A percentile compares a stretch with the other conserved stretches of the same genome.
These are phyloP conservation scores for Triadica sebifera DNA, from an alignment of 345 rosid genomes.

Conservation along the genomic window DNA sequence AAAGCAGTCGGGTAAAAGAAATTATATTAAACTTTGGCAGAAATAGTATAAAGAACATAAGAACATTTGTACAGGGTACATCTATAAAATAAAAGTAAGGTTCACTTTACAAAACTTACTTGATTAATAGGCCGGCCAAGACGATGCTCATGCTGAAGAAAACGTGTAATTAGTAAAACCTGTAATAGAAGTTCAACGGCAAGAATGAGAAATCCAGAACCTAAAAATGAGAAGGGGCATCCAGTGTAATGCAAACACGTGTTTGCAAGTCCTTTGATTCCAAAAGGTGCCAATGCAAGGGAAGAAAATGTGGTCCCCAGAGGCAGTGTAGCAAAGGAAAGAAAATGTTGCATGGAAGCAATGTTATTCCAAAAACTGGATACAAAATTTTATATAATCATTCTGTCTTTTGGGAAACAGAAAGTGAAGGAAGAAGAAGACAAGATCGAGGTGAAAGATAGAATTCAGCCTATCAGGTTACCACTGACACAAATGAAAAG, in stretches of 20 bases:
- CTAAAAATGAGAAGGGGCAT: not conserved
- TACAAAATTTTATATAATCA: not conserved
- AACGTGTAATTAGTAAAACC: slow-evolving; percentile 84
- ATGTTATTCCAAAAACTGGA: not conserved
- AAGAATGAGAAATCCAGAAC: slow-evolving; percentile 7
- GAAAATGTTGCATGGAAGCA: not conserved
- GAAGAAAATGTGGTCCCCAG: not conserved
- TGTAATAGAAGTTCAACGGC: slow-evolving; percentile 29
- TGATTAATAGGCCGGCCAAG: slow-evolving; percentile 81
- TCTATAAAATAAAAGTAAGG: not conserved
- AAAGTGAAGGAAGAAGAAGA: not conserved
- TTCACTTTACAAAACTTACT: slow-evolving; percentile 36
- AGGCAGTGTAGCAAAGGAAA: too few relatives aligned
- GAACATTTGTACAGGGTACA: not conserved
- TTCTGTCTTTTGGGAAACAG: not conserved
- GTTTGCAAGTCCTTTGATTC: not conserved
- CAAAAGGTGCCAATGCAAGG: not conserved
- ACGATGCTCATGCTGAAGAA: slow-evolving; percentile 95
- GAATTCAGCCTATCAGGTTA: not conserved
- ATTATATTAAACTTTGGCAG: not conserved
- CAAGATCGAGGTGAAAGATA: not conserved
- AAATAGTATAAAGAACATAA: not conserved
- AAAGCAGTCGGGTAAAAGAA: slow-evolving; percentile 19
- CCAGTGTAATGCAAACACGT: slow-evolving; percentile 4
- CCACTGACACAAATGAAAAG: not conserved